Percentiles rank a stretch among this genome's conserved stretches.
Evolutionary conservation across 148 eudicot species (phyloP).

Genomic region (Cornus kousa): DNA sequence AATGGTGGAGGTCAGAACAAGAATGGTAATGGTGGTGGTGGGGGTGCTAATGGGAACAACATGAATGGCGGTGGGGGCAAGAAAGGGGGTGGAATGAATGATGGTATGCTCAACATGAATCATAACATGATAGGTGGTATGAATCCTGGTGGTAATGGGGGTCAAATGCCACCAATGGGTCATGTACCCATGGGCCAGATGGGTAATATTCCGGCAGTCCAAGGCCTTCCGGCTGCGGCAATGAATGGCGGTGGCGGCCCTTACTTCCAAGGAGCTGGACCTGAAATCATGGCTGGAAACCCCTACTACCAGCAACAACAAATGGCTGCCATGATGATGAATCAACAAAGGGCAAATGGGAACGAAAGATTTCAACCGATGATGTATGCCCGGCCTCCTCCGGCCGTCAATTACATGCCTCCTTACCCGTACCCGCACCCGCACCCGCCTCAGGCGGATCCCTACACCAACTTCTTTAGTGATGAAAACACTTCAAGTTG

Average conservation of each 20-base stretch:
- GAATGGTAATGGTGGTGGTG: conserved; percentile 5
- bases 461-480: conserved; percentile 54
- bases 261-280: conserved; percentile 46
- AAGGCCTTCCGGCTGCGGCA: conserved; percentile 57
- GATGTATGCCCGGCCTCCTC: conserved; percentile 82
- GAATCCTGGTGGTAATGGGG: conserved; percentile 38
- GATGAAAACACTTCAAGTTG: conserved; percentile 81
- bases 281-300: conserved; percentile 54
- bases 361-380: conserved; percentile 67
- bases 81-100: conserved; percentile 45
- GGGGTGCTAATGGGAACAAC: conserved; percentile 24
- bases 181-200: conserved; percentile 63
- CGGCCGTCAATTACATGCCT: conserved; percentile 70
- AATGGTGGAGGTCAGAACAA: background rate
- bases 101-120: conserved; percentile 51
- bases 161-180: conserved; percentile 45
- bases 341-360: conserved; percentile 72
- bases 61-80: conserved; percentile 25
- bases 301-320: conserved; percentile 64
- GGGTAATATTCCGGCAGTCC: conserved; percentile 55
- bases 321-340: conserved; percentile 85
- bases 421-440: conserved; percentile 39
- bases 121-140: conserved; percentile 28
- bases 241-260: conserved; percentile 33
- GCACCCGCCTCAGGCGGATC: conserved; percentile 46